Conservation (phyloP, 1,139 yeast genomes). For the Suhomyces coccinellae region DNA sequence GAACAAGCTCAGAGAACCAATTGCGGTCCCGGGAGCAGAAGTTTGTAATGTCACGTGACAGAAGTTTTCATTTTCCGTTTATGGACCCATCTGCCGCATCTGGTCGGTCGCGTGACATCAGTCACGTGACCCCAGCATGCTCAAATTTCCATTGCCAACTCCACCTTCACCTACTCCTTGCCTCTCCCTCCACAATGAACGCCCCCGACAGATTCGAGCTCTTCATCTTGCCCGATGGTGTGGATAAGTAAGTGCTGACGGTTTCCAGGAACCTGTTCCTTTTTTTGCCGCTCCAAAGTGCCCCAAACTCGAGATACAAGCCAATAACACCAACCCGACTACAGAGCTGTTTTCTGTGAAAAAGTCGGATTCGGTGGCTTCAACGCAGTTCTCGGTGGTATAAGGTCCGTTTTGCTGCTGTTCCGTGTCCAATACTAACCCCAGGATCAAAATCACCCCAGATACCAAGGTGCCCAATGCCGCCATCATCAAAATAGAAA, state of each 20-base stretch:
- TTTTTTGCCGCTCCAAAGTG: neutral
- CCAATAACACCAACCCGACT: neutral
- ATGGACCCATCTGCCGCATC: neutral
- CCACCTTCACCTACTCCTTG: neutral
- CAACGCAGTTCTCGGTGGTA: too few relatives aligned
- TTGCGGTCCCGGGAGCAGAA: neutral
- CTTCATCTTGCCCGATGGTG: constrained; percentile 96
- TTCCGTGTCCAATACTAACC: constrained; percentile 18
- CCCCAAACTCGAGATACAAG: neutral
- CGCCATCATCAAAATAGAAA: constrained; percentile 85
- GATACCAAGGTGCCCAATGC: constrained; percentile 96
- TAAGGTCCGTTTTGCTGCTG: neutral
- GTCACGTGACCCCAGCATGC: neutral
- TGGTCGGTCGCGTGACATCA: neutral
- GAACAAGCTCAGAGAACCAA: neutral
- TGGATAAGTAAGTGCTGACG: constrained; percentile 62
- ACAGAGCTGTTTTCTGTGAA: neutral
- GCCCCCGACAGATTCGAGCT: constrained; percentile 99
- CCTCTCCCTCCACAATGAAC: constrained; percentile 58
- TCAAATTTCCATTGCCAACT: constrained; percentile 1
- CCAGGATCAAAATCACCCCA: constrained; percentile 77
- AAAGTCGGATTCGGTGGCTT: neutral
- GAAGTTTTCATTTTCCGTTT: neutral
- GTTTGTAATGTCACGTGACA: neutral
- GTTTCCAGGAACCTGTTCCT: neutral